Conservation (phyloP, 83 land plant species). For the Diphasiastrum complanatum region DNA sequence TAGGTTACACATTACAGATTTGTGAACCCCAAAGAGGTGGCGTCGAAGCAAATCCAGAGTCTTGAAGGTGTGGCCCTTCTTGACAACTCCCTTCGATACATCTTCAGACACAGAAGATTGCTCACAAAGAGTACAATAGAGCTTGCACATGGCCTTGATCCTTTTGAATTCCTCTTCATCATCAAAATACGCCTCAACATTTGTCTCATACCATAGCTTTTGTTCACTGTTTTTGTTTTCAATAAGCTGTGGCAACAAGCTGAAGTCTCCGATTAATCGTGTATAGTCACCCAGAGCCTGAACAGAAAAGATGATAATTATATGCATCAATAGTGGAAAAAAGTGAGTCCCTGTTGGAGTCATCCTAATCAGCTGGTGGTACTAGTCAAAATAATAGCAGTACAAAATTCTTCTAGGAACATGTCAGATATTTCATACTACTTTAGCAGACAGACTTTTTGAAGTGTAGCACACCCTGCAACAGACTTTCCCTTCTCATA, state of each 20-base stretch:
- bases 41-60: constrained; percentile 67
- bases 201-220: constrained; percentile 68
- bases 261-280: constrained; percentile 52
- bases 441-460: too few species aligned
- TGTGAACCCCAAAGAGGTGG: constrained; percentile 63
- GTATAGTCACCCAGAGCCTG: constrained; percentile 89
- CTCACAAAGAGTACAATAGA: constrained; percentile 80
- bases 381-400: too few species aligned
- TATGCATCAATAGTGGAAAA: too few species aligned
- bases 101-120: constrained; percentile 2
- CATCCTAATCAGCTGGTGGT: too few species aligned
- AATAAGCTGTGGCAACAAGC: constrained; percentile 40
- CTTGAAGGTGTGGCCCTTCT: constrained; percentile 50
- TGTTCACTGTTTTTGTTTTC: constrained; percentile 36
- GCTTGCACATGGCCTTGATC: constrained; percentile 87
- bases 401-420: too few species aligned
- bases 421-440: too few species aligned
- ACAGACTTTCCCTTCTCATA: too few species aligned
- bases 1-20: constrained; percentile 68
- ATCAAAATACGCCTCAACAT: constrained; percentile 80
- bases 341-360: too few species aligned
- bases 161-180: constrained; percentile 74
- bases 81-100: constrained; percentile 36
- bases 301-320: background rate
- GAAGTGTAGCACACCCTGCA: too few species aligned